Evolutionary conservation across 148 eudicot genomes (phyloP).

Genomic region (Rhododendron ovatum): DNA sequence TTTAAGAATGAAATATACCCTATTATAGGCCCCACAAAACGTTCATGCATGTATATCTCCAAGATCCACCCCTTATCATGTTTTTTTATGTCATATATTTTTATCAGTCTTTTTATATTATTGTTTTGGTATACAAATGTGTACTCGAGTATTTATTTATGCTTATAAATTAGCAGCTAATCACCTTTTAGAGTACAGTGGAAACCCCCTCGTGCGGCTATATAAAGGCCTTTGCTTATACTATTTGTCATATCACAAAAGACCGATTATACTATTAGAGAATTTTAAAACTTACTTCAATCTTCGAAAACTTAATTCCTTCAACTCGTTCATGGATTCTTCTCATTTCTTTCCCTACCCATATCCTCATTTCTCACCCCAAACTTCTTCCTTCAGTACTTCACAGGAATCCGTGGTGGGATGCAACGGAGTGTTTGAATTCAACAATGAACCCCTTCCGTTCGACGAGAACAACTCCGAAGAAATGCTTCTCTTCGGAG

Average conservation of each 20-base stretch:
- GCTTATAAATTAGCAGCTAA: background rate
- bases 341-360: background rate
- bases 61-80: background rate
- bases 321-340: background rate
- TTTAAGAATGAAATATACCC: background rate
- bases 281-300: too few species aligned
- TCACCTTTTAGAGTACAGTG: background rate
- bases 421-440: background rate
- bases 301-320: too few species aligned
- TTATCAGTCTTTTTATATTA: too few species aligned
- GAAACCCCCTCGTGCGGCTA: slow-evolving; percentile 8
- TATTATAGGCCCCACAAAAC: background rate
- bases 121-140: background rate
- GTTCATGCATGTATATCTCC: slow-evolving; percentile 3
- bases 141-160: background rate
- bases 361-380: slow-evolving; percentile 2
- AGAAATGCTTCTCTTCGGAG: slow-evolving; percentile 12
- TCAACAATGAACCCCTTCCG: background rate
- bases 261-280: background rate
- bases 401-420: too few species aligned
- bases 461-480: slow-evolving; percentile 6
- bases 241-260: background rate
- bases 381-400: slow-evolving; percentile 8
- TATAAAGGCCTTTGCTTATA: background rate
- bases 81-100: background rate